phyloP scores from a whole-genome alignment of 257 asterid genomes.

The Solanum infundibuliforme region DNA sequence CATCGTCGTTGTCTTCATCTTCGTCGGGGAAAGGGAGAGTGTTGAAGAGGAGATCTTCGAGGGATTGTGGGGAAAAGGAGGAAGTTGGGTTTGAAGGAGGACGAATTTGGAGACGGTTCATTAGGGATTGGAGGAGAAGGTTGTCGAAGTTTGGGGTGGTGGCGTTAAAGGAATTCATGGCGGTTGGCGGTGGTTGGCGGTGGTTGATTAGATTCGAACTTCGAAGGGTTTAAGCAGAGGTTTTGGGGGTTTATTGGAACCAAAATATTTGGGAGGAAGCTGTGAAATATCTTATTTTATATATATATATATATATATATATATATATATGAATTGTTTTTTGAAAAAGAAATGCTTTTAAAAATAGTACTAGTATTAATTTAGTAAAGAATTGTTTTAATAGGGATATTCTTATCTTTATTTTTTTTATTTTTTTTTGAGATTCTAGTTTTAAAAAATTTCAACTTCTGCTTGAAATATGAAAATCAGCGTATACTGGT shows the following conservation, averaged over 20 bases:
- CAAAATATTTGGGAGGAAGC: not conserved
- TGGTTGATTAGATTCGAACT: not conserved
- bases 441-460: too few species aligned
- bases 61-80: slow-evolving; percentile 33
- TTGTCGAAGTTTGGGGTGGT: slow-evolving; percentile 77
- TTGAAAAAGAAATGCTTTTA: not conserved
- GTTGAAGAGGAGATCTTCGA: slow-evolving; percentile 75
- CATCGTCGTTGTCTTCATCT: slow-evolving; percentile 14
- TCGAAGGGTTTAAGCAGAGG: slow-evolving; percentile 24
- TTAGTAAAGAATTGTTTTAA: not conserved
- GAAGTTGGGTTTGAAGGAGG: slow-evolving; percentile 35
- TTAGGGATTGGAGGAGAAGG: slow-evolving; percentile 75
- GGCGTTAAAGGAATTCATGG: slow-evolving; percentile 33
- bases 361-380: too few species aligned
- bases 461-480: too few species aligned
- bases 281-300: not conserved
- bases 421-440: too few species aligned
- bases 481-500: not conserved
- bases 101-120: slow-evolving; percentile 68
- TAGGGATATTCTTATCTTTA: too few species aligned
- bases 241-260: slow-evolving; percentile 18
- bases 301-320: too few species aligned
- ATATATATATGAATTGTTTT: not conserved
- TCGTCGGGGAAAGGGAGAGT: slow-evolving; percentile 39
- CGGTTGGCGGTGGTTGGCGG: slow-evolving; percentile 17